Evolutionary conservation across 805 yeast species (phyloP).

Genomic region (Candida qinlingensis): DNA sequence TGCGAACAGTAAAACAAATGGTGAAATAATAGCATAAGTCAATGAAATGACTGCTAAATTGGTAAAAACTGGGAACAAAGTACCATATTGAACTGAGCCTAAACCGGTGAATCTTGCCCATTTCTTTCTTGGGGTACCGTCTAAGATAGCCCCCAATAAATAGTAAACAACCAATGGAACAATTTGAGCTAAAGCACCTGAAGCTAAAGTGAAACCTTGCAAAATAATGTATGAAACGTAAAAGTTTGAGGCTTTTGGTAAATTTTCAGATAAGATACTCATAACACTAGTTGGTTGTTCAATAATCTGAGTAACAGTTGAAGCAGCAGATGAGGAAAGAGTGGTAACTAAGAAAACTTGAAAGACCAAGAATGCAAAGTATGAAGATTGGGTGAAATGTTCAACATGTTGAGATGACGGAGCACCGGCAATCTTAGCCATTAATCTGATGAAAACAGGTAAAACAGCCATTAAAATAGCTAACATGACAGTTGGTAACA

Average conservation of each 20-base stretch:
- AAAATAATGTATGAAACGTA: slow-evolving; percentile 61
- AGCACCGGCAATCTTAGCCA: slow-evolving; percentile 58
- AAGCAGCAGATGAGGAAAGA: slow-evolving; percentile 64
- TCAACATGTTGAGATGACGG: slow-evolving; percentile 55
- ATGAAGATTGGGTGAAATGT: slow-evolving; percentile 59
- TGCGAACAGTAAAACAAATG: slow-evolving; percentile 74
- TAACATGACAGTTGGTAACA: slow-evolving; percentile 62
- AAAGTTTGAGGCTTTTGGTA: slow-evolving; percentile 72
- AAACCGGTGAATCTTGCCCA: slow-evolving; percentile 53
- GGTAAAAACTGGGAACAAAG: slow-evolving; percentile 70
- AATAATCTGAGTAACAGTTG: slow-evolving; percentile 58
- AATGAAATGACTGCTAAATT: slow-evolving; percentile 64
- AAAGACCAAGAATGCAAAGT: slow-evolving; percentile 64
- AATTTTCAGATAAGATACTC: slow-evolving; percentile 54
- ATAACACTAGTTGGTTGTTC: slow-evolving; percentile 55
- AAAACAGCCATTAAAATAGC: slow-evolving; percentile 60
- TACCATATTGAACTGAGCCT: slow-evolving; percentile 62
- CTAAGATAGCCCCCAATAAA: slow-evolving; percentile 50
- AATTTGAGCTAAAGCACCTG: slow-evolving; percentile 61
- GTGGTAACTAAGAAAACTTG: slow-evolving; percentile 71
- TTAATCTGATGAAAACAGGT: slow-evolving; percentile 57
- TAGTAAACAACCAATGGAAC: slow-evolving; percentile 55
- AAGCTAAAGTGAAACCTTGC: slow-evolving; percentile 63
- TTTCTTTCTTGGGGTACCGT: slow-evolving; percentile 63
- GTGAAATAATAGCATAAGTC: slow-evolving; percentile 71